Base-by-base conservation (phyloP, 2,329 filamentous ascomycete genomes). In the Tricladium varicosporioides region DNA sequence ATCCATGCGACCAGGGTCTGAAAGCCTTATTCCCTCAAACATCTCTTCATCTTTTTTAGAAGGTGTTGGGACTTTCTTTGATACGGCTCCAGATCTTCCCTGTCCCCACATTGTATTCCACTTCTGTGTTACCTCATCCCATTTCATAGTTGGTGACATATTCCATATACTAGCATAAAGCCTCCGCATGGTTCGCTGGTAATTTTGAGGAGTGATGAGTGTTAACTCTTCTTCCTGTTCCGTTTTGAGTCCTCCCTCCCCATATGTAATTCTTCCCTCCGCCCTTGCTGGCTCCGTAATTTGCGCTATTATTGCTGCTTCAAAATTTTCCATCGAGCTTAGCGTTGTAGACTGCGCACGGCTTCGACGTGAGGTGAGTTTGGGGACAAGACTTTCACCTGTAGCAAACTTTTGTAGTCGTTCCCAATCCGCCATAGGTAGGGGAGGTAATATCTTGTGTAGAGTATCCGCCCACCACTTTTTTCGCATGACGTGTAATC, bases 391-490 rank as follows among this genome's bases (percentile, higher is more conserved):
- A 27, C 63, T 45, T 9, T 16, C 50, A 13, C 69, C 82, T 7
- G 64, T 60, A 2, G 75, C 75, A 36, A 87, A 63, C 19, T 70
- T 69, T n/a, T 70, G 70, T n/a, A 87, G 69, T 13, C 76, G 66
- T 13, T 85, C 74, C 82, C 82, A 87, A 65, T 86, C 81, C 15
- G 73, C 71, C 27, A 68, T 71, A 5, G 75, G 75, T 14, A 87
- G 57, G 0, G 84, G 84, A n/a, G 82, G 80, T 63, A 82, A 71
- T 5, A 84, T 60, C 57, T 77, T 80, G 11, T 75, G 68, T 0
- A 78, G 70, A 14, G 74, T 65, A 3, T 56, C 56, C 40, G 70
- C 75, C 79, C 81, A 87, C 72, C 78, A 80, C 18, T 70, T 73
- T 27, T 73, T 76, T 48, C 72, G 64, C 58, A 79, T 79, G 9